Percentiles rank a stretch among this genome's conserved stretches.
These are phyloP conservation scores for Lactifluus piperatus DNA, from an alignment of 768 basidiomycete genomes.

Conservation along the genomic window DNA sequence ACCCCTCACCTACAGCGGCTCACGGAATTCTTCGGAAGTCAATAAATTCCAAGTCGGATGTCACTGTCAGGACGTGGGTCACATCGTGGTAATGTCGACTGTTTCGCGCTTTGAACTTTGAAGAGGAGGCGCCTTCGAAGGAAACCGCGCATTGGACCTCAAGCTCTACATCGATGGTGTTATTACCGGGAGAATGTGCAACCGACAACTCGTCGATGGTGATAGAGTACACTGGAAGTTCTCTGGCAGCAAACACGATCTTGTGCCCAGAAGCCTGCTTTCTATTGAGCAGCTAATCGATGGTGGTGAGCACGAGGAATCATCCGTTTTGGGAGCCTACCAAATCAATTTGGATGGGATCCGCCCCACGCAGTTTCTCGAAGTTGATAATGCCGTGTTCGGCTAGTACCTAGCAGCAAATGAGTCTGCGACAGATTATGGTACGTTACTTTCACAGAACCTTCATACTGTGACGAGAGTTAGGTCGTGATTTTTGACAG, in stretches of 20 bases:
- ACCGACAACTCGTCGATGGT: conserved; percentile 40
- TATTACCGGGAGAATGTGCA: conserved; percentile 34
- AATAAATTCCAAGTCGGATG: conserved; percentile 65
- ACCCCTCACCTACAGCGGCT: neutral
- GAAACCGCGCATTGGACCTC: conserved; percentile 47
- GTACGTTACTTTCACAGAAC: conserved; percentile 22
- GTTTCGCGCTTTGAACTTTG: conserved; percentile 32
- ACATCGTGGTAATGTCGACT: conserved; percentile 45
- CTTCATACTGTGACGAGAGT: conserved; percentile 20
- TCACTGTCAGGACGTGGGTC: conserved; percentile 65
- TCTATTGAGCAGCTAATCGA: conserved; percentile 15
- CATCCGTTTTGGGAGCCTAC: conserved; percentile 29
- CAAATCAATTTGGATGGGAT: conserved; percentile 53
- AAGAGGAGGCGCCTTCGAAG: conserved; percentile 23
- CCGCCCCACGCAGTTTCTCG: conserved; percentile 43
- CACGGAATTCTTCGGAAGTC: conserved; percentile 78
- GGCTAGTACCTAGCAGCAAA: conserved; percentile 50
- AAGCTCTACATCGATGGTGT: conserved; percentile 50
- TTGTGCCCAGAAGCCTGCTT: conserved; percentile 41
- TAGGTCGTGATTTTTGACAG: neutral
- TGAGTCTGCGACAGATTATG: neutral
- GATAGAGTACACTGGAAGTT: conserved; percentile 59
- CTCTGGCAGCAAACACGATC: conserved; percentile 47
- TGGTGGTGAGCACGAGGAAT: conserved; percentile 2
- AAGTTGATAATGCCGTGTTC: conserved; percentile 63